Evolutionary conservation across 208 protist genomes (phyloP), one percentile per base, ranked within the genome.

Genomic region (Acanthamoeba sp.): DNA sequence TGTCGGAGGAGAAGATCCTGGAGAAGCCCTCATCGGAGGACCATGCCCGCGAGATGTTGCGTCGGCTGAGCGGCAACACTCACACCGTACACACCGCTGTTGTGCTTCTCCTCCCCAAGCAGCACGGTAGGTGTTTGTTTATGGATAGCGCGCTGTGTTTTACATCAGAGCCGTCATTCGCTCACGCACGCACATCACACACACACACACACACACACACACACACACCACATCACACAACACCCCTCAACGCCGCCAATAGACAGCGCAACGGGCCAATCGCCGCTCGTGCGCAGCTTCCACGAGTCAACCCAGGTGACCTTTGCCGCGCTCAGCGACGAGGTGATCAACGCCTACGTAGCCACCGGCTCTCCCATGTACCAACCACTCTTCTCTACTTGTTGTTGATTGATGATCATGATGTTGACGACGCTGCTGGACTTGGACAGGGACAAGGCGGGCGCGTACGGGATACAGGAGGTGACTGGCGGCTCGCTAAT

Each of bases 401-500:
- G n/a, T 10, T 85, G 7, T 10, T 36, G 32, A 94, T 73, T 18
- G 14, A 42, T 9, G 36, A 14, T 27, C 1, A 42, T 7, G 9
- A 76, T 16, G 2, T 36, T 20, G 32, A 40, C 66, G n/a, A 42
- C 29, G 66, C 14, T 76, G n/a, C 1, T n/a, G 55, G 62, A 3
- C 0, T 52, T 36, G 62, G 14, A 27, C 38, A 94, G 94, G 94
- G 95, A 96, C 73, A 96, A 95, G 59, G 95, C 94, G 34, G 94
- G 94, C 40, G 18, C 32, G 2, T 96, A 96, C 91, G 95, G 95
- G 12, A 95, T 95, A 42, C 95, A 96, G 69, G 95, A 94, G 2
- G n/a, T 87, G 48, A 89, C 80, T 16, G 95, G 93, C 27, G 94
- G 76, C 22, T 38, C 91, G 22, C 66, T 96, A 29, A 85, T 96